Base-by-base conservation (phyloP, 345 rosid species). In the Arabidopsis arenosa region DNA sequence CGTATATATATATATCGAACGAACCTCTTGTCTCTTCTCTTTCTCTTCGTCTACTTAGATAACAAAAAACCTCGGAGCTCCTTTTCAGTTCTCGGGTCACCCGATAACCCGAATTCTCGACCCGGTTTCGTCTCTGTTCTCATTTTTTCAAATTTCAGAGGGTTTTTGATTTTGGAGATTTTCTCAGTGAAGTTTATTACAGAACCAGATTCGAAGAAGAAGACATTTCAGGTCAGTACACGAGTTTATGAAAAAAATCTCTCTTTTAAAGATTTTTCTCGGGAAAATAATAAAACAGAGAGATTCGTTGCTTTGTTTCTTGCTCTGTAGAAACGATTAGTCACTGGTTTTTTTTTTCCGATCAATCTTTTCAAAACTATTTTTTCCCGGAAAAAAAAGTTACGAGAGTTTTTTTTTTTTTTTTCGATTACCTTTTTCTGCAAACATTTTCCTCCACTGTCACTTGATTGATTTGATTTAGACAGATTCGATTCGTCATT, bases 1-100 rank as follows among this genome's bases (percentile, higher is more conserved):
- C 83, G 80, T 85, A 84, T 83, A 88, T 79, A 88, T 79, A 74
- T 83, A 92, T 79, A 75, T 51, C 48, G 63, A 53, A 35, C 62
- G 65, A 8, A 10, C 73, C 71, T 40, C 80, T 63, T 73, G 83
- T 60, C 79, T 74, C 15, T 4, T 66, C 62, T 72, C 81, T 49
- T 65, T 43, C 49, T 58, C 68, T 33, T 78, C 69, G 28, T 64
- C 12, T 49, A 3, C 43, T 52, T 28, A 17, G 9, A 9, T 6
- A 7, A 40, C 5, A 28, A 18, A 14, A 41, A 72, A 70, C 58
- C 49, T 74, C 75, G 80, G 80, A 78, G 74, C 84, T 78, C 74
- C 81, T 67, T 17, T 45, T 63, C 70, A 79, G 33, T 61, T n/a
- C 63, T 9, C 17, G 75, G 70, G 37, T 53, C 74, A 78, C 67